Base-by-base conservation (phyloP, 192 early-diverging fungal species). In the Coemansia aciculifera region DNA sequence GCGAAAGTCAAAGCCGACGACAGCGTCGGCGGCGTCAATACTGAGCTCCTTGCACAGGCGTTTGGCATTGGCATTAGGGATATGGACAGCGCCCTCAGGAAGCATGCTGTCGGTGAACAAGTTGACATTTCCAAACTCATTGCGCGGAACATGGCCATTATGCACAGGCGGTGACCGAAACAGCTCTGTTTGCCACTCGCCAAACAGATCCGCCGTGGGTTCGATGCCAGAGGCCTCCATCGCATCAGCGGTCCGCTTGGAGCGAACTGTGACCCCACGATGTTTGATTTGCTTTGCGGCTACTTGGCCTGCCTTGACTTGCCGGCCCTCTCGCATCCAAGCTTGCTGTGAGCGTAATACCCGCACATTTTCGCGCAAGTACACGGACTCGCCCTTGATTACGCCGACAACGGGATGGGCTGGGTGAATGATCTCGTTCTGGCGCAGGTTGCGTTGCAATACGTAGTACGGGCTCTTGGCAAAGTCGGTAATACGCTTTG, bases 121-220 rank as follows among this genome's bases (percentile, higher is more conserved):
- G 70, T 98, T 93, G 39, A 97, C 77, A 68, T 91, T 87, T 8
- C 95, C 95, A 77, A 88, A 97, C 9, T 73, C 61, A 75, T 95
- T 95, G 51, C 88, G 84, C 8, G 95, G 92, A 15, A 98, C 89
- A 29, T 72, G 86, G 9, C 95, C 95, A 24, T 92, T 77, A 9
- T 82, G 69, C 10, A 96, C 82, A 36, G 86, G 85, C 43, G 84
- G 79, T 0, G 93, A 79, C 24, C 74, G 59, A 73, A 90, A 91
- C 15, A 71, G 64, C 38, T 86, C 84, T 10, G 95, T 97, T 78
- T 98, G 95, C 95, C 94, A 97, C 62, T 90, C 89, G 36, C 90
- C 96, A 73, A 86, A 97, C 32, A 93, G 77, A 43, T 54, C 66
- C 3, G 44, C 19, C 0, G 59, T 59, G 13, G 56, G 63, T 40